phyloP scores from a whole-genome alignment of 257 asterid species.

The Nicotiana tomentosiformis region DNA sequence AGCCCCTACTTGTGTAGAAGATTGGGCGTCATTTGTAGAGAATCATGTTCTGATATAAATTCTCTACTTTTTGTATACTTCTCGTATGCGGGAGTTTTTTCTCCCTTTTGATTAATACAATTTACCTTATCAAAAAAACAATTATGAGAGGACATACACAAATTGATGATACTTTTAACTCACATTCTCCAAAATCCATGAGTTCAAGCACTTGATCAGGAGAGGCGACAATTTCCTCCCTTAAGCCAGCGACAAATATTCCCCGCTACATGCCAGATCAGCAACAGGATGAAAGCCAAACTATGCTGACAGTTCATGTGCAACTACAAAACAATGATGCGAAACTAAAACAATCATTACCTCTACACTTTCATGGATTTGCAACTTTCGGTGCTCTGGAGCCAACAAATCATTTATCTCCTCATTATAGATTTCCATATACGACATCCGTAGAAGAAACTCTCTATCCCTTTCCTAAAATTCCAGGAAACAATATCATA shows the following conservation, averaged over 20 bases:
- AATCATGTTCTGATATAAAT: no score
- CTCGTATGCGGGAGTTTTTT: no score
- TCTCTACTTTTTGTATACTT: no score
- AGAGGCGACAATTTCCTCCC: slow-evolving; percentile 93
- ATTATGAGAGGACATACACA: not conserved
- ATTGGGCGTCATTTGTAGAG: no score
- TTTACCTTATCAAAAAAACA: not conserved
- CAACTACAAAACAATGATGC: not conserved
- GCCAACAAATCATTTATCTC: slow-evolving; percentile 92
- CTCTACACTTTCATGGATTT: slow-evolving; percentile 93
- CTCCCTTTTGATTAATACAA: no score
- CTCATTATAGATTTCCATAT: slow-evolving; percentile 94
- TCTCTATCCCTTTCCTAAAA: slow-evolving; percentile 71
- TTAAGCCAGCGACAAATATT: slow-evolving; percentile 90
- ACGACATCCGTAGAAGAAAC: slow-evolving; percentile 93
- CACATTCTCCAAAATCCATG: slow-evolving; percentile 92
- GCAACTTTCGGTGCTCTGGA: slow-evolving; percentile 87
- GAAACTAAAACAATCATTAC: slow-evolving; percentile 26
- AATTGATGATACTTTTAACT: slow-evolving; percentile 18
- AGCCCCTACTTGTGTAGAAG: no score
- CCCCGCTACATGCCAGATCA: slow-evolving; percentile 57
- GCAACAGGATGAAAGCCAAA: not conserved
- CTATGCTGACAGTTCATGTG: not conserved
- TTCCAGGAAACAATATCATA: not conserved
- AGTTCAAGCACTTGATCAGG: slow-evolving; percentile 81